These are phyloP conservation scores for Claviceps digitariae DNA, from an alignment of 2,329 filamentous ascomycete species.

Conservation along the genomic window DNA sequence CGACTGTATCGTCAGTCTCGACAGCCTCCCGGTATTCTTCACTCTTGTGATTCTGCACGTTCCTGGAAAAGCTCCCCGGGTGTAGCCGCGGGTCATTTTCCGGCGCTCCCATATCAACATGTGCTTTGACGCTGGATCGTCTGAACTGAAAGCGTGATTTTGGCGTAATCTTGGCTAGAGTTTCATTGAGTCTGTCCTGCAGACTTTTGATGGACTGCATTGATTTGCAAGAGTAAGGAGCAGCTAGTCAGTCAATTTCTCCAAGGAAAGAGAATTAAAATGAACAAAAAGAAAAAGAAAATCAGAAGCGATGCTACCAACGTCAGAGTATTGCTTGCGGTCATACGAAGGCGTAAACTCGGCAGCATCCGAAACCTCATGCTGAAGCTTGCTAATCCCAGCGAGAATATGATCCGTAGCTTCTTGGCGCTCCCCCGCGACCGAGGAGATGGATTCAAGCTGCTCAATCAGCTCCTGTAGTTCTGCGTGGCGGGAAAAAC, in stretches of 20 bases:
- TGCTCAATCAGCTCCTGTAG: slow-evolving; percentile 64
- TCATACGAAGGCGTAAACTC: slow-evolving; percentile 80
- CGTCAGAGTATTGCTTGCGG: slow-evolving; percentile 72
- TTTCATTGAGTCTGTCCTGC: slow-evolving; percentile 62
- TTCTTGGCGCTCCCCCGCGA: slow-evolving; percentile 63
- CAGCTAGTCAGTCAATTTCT: not conserved
- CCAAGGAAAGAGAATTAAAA: too few species aligned
- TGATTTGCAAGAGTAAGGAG: not conserved
- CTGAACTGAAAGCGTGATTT: slow-evolving; percentile 78
- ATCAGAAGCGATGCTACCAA: slow-evolving; percentile 20
- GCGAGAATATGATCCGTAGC: slow-evolving; percentile 70
- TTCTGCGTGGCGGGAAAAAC: slow-evolving; percentile 29
- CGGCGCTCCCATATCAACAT: slow-evolving; percentile 29
- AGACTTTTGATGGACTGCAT: slow-evolving; percentile 63
- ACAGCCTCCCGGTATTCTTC: slow-evolving; percentile 8
- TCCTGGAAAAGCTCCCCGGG: slow-evolving; percentile 21
- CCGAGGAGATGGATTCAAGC: slow-evolving; percentile 46
- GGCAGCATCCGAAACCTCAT: slow-evolving; percentile 72
- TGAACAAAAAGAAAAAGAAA: too few species aligned
- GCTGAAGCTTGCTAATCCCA: slow-evolving; percentile 66
- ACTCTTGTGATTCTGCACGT: slow-evolving; percentile 10
- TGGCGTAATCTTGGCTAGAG: slow-evolving; percentile 53
- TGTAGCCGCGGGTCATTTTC: slow-evolving; percentile 30
- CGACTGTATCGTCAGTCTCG: slow-evolving; percentile 21
- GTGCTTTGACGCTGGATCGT: slow-evolving; percentile 13